A percentile compares a stretch with the other conserved stretches of the same genome.
These are phyloP conservation scores for Thraustochytrium sp. DNA, from an alignment of 352 stramenopile genomes.

Conservation along the genomic window DNA sequence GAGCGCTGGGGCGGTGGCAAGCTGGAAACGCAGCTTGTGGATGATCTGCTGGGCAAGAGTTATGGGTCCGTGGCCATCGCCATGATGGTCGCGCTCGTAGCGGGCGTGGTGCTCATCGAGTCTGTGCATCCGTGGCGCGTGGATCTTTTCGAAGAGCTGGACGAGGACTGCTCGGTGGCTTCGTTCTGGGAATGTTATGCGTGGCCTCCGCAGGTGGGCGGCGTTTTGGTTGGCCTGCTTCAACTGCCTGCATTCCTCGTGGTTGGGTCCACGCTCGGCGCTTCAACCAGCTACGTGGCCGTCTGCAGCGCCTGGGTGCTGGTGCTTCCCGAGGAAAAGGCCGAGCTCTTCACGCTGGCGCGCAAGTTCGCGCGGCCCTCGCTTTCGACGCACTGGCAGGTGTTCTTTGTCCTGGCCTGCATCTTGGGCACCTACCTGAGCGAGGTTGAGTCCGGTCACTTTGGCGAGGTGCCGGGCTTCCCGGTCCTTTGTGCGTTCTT, in stretches of 20 bases:
- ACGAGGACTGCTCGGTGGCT: background rate
- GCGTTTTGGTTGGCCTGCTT: constrained; percentile 37
- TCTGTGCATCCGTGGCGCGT: background rate
- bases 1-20: background rate
- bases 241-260: constrained; percentile 38
- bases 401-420: background rate
- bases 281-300: background rate
- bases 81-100: background rate
- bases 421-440: background rate
- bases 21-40: background rate
- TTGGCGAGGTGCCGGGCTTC: background rate
- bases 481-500: constrained; percentile 26
- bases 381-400: background rate
- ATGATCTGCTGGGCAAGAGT: background rate
- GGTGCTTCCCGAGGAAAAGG: background rate
- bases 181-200: background rate
- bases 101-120: background rate
- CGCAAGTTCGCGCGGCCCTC: background rate
- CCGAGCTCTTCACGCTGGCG: background rate
- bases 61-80: background rate
- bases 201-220: constrained; percentile 26
- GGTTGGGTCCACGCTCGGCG: background rate
- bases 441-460: background rate
- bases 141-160: background rate
- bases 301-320: background rate